Evolutionary conservation across 1,139 yeast genomes (phyloP).

Genomic region (Martiniozyma asiatica): DNA sequence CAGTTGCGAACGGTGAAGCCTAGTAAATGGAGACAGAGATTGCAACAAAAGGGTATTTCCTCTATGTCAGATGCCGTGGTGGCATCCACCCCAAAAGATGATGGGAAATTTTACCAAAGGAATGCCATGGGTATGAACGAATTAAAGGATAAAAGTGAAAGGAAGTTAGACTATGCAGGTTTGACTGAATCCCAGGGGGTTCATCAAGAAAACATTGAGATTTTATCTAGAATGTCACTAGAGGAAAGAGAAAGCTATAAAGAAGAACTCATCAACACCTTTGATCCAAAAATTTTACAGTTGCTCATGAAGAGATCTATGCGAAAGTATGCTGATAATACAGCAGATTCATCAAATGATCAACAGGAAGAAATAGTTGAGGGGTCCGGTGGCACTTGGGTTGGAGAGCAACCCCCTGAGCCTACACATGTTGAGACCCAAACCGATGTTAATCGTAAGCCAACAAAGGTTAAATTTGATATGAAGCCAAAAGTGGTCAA

Average conservation of each 20-base stretch:
- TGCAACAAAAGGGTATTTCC: conserved; percentile 22
- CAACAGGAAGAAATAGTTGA: conserved; percentile 38
- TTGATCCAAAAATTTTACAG: conserved; percentile 61
- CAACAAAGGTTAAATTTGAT: conserved; percentile 30
- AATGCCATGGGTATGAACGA: conserved; percentile 14
- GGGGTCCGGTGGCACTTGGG: conserved; percentile 56
- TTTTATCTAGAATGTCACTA: conserved; percentile 49
- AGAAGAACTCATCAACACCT: conserved; percentile 49
- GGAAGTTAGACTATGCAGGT: conserved; percentile 12
- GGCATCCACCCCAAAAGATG: conserved; percentile 5
- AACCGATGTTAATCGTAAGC: not conserved
- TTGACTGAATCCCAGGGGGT: conserved; percentile 57
- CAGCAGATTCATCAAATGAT: conserved; percentile 2
- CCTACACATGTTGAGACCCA: not conserved
- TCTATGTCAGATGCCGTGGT: conserved; percentile 18
- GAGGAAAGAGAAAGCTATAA: conserved; percentile 57
- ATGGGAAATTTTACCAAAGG: conserved; percentile 6
- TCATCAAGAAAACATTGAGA: conserved; percentile 62
- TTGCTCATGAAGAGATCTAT: conserved; percentile 26
- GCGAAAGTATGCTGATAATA: conserved; percentile 25
- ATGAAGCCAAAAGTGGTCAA: conserved; percentile 32
- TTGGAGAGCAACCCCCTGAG: conserved; percentile 30
- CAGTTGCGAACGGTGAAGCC: conserved; percentile 21
- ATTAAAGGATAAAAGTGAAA: conserved; percentile 8
- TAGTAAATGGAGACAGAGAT: conserved; percentile 12